A percentile compares a stretch with the other conserved stretches of the same genome.
Conservation (phyloP, 176 grass and related monocot genomes). For the Elaeis guineensis region DNA sequence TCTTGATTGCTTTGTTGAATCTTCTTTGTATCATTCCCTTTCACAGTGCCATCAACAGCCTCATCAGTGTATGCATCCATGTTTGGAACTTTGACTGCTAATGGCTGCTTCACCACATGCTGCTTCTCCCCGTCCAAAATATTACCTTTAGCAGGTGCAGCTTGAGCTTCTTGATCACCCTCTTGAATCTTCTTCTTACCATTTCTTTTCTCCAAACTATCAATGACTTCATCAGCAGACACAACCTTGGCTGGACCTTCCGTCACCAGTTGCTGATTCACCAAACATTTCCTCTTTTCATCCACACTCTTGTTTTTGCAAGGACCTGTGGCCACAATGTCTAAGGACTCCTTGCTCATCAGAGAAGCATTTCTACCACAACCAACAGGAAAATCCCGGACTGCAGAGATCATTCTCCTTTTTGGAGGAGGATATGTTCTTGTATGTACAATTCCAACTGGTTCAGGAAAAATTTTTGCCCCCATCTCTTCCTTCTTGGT, state of each 20-base stretch:
- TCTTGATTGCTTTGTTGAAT: background rate
- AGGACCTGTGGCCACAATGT: constrained; percentile 7
- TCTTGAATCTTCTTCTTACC: no score
- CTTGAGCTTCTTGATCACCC: background rate
- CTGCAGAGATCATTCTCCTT: constrained; percentile 30
- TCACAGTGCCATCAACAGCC: background rate
- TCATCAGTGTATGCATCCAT: background rate
- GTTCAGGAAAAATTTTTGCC: no score
- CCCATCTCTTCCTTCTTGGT: no score
- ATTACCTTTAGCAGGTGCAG: constrained; percentile 4
- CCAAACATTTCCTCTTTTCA: background rate
- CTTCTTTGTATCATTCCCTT: background rate
- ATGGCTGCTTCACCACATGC: background rate
- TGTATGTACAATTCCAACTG: no score
- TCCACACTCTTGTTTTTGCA: constrained; percentile 2
- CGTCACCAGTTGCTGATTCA: background rate
- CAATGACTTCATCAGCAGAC: background rate
- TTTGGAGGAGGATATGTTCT: constrained; percentile 29
- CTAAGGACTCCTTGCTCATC: background rate
- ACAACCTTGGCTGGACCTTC: background rate
- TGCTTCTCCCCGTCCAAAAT: constrained; percentile 15
- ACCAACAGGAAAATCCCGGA: constrained; percentile 40
- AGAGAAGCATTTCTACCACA: constrained; percentile 24
- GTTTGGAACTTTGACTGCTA: background rate
- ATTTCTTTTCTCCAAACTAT: background rate